phyloP scores from a whole-genome alignment of 2,329 filamentous ascomycete species.

The Pseudocercospora cruenta region DNA sequence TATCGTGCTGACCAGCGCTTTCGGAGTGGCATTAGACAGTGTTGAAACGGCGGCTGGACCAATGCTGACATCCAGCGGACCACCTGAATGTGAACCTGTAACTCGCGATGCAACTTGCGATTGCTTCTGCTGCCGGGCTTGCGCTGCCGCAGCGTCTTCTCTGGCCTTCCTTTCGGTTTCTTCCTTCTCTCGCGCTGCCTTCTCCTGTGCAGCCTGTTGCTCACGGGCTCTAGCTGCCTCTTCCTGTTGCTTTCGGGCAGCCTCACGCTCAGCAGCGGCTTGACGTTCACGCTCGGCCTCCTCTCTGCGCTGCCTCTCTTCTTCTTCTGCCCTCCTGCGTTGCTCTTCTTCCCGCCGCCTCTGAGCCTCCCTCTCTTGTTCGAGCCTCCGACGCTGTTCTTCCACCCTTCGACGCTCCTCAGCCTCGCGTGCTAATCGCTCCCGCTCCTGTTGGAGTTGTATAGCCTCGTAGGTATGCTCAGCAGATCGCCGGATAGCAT shows the following conservation, averaged over 20 bases:
- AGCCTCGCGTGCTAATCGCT: conserved; percentile 19
- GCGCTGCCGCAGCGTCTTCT: conserved; percentile 18
- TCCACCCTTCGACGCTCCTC: conserved; percentile 18
- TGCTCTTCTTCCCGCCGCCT: conserved; percentile 15
- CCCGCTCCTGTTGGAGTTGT: conserved; percentile 22
- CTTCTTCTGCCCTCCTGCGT: conserved; percentile 16
- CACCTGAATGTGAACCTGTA: neutral
- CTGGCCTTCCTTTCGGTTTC: conserved; percentile 7
- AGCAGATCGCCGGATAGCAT: conserved; percentile 23
- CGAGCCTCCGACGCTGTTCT: conserved; percentile 23
- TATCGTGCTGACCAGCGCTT: conserved; percentile 10
- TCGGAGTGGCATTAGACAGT: neutral
- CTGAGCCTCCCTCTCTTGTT: conserved; percentile 12
- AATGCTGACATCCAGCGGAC: conserved; percentile 5
- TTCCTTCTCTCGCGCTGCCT: conserved; percentile 9
- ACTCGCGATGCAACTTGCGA: conserved; percentile 5
- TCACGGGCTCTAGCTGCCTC: conserved; percentile 4
- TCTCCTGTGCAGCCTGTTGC: conserved; percentile 7
- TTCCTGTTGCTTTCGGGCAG: conserved; percentile 11
- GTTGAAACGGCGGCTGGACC: neutral
- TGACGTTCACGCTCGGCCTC: conserved; percentile 16
- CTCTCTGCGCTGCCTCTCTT: conserved; percentile 10
- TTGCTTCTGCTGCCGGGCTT: conserved; percentile 14
- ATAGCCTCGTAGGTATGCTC: conserved; percentile 21
- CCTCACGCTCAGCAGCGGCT: conserved; percentile 6